A percentile compares a stretch with the other conserved stretches of the same genome.
Evolutionary conservation across 108 stramenopile species (phyloP).

Genomic region (Parietichytrium sp.): DNA sequence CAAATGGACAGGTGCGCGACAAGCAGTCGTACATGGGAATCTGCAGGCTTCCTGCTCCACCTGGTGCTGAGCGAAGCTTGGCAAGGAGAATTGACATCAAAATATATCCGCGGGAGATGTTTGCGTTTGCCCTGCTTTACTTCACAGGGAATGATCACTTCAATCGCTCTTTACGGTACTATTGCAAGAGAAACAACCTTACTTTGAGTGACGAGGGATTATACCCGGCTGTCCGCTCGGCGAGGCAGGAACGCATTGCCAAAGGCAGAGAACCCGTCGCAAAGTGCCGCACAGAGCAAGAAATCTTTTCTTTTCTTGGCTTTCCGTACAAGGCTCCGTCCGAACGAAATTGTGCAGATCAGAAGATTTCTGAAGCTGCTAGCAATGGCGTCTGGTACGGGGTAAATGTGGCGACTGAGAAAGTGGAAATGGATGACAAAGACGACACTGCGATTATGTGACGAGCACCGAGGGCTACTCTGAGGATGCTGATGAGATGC

Average conservation of each 20-base stretch:
- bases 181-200: slow-evolving; percentile 51
- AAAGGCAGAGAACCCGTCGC: background rate
- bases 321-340: slow-evolving; percentile 40
- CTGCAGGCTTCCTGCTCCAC: background rate
- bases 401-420: no score
- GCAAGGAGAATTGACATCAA: slow-evolving; percentile 51
- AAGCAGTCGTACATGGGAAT: slow-evolving; percentile 35
- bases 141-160: slow-evolving; percentile 65
- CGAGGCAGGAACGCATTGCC: background rate
- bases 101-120: slow-evolving; percentile 46
- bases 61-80: no score
- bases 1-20: background rate
- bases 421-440: no score
- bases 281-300: slow-evolving; percentile 12
- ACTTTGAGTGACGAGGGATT: slow-evolving; percentile 43
- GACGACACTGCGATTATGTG: no score
- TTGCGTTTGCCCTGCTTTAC: slow-evolving; percentile 58
- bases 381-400: no score
- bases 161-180: slow-evolving; percentile 62
- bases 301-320: slow-evolving; percentile 38
- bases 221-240: background rate
- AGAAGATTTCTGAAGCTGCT: background rate
- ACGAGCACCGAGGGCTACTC: no score
- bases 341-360: slow-evolving; percentile 38
- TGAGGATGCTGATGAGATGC: no score